Conservation (phyloP, 495 filamentous ascomycete genomes). For the Penicillium manginii region DNA sequence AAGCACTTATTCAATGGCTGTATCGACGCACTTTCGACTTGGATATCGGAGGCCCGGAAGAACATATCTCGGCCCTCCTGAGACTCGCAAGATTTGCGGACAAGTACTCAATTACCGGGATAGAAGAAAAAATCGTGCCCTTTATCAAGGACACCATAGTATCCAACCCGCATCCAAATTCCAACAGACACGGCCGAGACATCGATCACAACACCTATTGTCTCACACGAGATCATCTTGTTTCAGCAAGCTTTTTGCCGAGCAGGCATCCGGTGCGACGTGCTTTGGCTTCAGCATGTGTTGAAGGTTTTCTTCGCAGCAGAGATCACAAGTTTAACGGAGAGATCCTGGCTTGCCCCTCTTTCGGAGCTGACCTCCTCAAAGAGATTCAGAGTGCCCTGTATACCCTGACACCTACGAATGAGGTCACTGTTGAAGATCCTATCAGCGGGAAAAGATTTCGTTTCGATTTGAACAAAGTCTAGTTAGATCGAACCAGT, state of each 20-base stretch:
- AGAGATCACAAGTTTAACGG: slow-evolving; percentile 21
- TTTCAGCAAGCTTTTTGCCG: slow-evolving; percentile 22
- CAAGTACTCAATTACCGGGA: slow-evolving; percentile 21
- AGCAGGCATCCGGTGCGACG: slow-evolving; percentile 25
- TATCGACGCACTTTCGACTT: slow-evolving; percentile 25
- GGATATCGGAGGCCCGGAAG: slow-evolving; percentile 13
- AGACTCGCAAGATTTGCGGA: slow-evolving; percentile 36
- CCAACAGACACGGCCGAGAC: neutral
- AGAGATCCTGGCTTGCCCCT: slow-evolving; percentile 19
- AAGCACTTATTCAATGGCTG: slow-evolving; percentile 33
- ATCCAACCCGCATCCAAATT: neutral
- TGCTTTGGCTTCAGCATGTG: slow-evolving; percentile 25
- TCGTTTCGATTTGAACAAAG: too few species aligned
- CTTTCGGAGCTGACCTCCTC: slow-evolving; percentile 32
- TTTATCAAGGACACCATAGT: slow-evolving; percentile 25
- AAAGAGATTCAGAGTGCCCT: slow-evolving; percentile 13
- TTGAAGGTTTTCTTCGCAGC: slow-evolving; percentile 22
- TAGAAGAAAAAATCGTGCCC: slow-evolving; percentile 26
- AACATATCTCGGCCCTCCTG: slow-evolving; percentile 25
- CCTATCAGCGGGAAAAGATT: slow-evolving; percentile 9
- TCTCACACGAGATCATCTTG: slow-evolving; percentile 28
- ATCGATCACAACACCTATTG: slow-evolving; percentile 16
- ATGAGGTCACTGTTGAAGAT: neutral
- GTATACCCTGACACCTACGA: too few species aligned
- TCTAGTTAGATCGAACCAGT: too few species aligned